Evolutionary conservation across 148 eudicot species (phyloP), one percentile per base, ranked within the genome.

Genomic region (Mesembryanthemum crystallinum): DNA sequence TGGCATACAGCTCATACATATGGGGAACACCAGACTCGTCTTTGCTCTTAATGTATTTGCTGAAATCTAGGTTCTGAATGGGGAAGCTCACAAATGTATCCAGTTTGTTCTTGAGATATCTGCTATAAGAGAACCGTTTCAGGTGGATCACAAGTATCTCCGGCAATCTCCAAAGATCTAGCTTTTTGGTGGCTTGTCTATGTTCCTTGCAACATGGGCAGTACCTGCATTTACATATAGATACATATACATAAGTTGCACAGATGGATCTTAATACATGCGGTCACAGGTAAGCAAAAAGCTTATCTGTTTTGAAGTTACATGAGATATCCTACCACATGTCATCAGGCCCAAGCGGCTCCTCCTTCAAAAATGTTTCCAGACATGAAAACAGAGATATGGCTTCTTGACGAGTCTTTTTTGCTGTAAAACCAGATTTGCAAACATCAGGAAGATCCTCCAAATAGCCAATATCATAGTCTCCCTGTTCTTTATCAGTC

Each of bases 341-440:
- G 73, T 96, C 99, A 82, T 95, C 97, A 25, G 97, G 96, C 70
- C 99, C 99, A 67, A 95, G 87, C 47, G 99, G 99, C 85, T 96
- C 99, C 86, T 89, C 99, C 85, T 92, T 96, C 55, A 92, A 71
- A 83, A 96, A 96, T 49, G 99, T 92, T 43, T 96, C 99, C 81
- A 96, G 82, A 77, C 99, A 96, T 69, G 99, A 92, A 85, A 96
- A 96, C 59, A 96, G 79, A 55, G 96, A 88, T 75, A 89, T 81
- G 24, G 98, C 86, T 83, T 91, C 99, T 78, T 89, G 99, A 76
- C 91, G 88, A 64, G 98, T 96, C 76, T 96, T 96, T 85, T 96
- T 92, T 21, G 90, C 85, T 57, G 86, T 78, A 59, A 88, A 82
- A 69, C 91, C 89, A 0, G 88, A 80, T 80, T 96, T 96, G 85